Percentiles rank a stretch among this genome's conserved stretches.
phyloP scores from a whole-genome alignment of 139 green algal genomes.

The Chlamydomonas sp. region DNA sequence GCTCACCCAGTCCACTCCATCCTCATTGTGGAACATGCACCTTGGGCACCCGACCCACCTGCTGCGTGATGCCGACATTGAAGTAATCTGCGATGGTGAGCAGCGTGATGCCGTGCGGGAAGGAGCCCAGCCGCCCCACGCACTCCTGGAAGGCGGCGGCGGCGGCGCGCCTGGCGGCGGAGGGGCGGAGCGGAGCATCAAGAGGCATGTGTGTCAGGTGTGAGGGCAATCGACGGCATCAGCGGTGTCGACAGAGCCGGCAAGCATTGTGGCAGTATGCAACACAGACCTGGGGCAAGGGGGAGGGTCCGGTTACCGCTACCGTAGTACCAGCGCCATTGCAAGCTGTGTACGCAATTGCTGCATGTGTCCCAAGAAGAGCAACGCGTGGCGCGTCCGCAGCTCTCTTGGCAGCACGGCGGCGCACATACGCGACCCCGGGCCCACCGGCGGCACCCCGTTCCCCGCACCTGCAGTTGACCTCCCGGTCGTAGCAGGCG shows the following conservation, averaged over 20 bases:
- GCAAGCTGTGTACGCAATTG: no score
- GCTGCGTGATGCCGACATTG: conserved; percentile 73
- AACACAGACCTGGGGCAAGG: no score
- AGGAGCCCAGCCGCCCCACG: conserved; percentile 90
- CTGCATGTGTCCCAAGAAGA: no score
- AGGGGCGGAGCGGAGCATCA: neutral
- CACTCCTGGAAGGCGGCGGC: conserved; percentile 96
- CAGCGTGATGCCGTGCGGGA: conserved; percentile 93
- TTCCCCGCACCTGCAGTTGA: conserved; percentile 52
- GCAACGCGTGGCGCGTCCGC: no score
- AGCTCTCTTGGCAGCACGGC: neutral
- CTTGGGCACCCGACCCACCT: conserved; percentile 21
- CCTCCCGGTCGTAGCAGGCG: conserved; percentile 93
- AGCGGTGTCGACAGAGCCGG: no score
- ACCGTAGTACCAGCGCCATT: no score
- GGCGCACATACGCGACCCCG: neutral
- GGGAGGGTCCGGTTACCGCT: no score
- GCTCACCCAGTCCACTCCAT: no score
- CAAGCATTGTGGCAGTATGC: no score
- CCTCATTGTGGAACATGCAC: no score
- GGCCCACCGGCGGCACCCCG: neutral
- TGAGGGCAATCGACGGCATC: neutral
- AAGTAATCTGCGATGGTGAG: conserved; percentile 94
- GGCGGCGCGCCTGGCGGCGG: conserved; percentile 80
- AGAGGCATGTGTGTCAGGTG: neutral